Base-by-base conservation (phyloP, 257 asterid genomes). In the Haberlea rhodopensis region DNA sequence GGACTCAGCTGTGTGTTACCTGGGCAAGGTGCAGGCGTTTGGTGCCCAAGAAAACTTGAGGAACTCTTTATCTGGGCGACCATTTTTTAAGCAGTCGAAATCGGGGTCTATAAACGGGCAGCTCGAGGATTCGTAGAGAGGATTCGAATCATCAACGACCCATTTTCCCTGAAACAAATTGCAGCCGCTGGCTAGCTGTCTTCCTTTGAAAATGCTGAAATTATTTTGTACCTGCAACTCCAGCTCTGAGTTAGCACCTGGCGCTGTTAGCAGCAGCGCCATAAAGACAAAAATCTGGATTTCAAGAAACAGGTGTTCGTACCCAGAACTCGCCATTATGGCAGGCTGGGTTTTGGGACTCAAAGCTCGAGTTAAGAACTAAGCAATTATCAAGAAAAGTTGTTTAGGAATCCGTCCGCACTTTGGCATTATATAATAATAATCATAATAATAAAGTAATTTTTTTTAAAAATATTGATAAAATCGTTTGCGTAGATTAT, bases 21-120 rank as follows among this genome's bases (percentile, higher is more conserved):
- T 83, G 73, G 88, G 90, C 37, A 81, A 6, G 73, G 57, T 20
- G 78, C 95, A 87, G 48, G 83, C 23, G 32, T 80, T 83, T 3
- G 94, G 95, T 59, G 70, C 71, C 96, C 96, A 88, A 0, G 87
- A 73, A 26, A 66, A 88, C 76, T 73, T 80, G 78, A 81, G 90
- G 72, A 68, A 88, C 61, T 73, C 76, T 10, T 18, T 81, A 52
- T 88, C 94, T 26, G 89, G 87, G 2, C 96, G 89, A 22, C 94
- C 91, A 66, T 71, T 81, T 43, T 80, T 85, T 2, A 71, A 40
- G 80, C 96, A 88, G 53, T 88, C 81, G 49, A 85, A 88, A 52
- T 84, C 87, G 0, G 90, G 78, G 76, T 85, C 96, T 45, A 88
- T 73, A 25, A 83, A 88, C 0, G 91, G 91, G 79, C 96, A 88